Evolutionary conservation across 257 asterid species (phyloP).

Genomic region (Datura wrightii): DNA sequence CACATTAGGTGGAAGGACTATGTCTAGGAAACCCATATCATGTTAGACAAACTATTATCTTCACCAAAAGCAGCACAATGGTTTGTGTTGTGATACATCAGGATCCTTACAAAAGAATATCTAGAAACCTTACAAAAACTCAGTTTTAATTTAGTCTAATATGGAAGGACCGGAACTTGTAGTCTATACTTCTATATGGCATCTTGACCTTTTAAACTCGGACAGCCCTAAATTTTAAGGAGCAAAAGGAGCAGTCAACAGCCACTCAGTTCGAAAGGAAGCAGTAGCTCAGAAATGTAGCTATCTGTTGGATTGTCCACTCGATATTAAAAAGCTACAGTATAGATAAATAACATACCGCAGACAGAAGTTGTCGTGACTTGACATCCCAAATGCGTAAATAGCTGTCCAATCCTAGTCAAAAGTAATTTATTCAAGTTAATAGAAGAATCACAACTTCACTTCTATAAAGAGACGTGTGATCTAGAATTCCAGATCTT

Average conservation of each 20-base stretch:
- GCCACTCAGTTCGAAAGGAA: background rate
- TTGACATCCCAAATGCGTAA: conserved; percentile 90
- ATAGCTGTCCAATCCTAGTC: conserved; percentile 86
- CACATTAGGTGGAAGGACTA: background rate
- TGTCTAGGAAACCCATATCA: background rate
- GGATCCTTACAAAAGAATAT: background rate
- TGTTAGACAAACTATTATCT: background rate
- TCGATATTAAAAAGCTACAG: background rate
- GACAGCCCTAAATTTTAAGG: background rate
- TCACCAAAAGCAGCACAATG: background rate
- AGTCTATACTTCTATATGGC: conserved; percentile 13
- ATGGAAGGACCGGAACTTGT: background rate
- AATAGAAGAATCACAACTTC: background rate
- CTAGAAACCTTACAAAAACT: background rate
- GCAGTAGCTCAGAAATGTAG: background rate
- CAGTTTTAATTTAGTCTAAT: background rate
- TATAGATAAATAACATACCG: conserved; percentile 56
- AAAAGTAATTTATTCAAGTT: conserved; percentile 26
- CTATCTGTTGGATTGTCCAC: background rate
- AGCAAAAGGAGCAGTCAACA: background rate
- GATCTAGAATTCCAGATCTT: conserved; percentile 4
- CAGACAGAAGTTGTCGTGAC: conserved; percentile 83
- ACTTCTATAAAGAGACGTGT: background rate
- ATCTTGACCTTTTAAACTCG: background rate
- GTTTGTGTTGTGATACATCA: background rate